Percentiles rank a stretch among this genome's conserved stretches.
phyloP scores from a whole-genome alignment of 176 grass and related monocot species.

The Tuctoria greenei region DNA sequence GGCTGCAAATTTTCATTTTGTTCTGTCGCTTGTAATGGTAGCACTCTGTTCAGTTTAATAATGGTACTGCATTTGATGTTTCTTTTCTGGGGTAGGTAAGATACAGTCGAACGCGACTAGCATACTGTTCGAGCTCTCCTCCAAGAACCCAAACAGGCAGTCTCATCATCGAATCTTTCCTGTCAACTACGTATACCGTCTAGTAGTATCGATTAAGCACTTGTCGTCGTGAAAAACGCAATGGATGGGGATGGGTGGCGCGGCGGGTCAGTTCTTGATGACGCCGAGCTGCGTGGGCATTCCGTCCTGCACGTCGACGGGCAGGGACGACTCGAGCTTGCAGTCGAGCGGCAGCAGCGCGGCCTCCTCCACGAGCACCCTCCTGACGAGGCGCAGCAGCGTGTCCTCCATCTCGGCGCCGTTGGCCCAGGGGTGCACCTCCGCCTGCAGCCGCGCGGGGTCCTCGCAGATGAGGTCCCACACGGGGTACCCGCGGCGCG shows the following conservation, averaged over 20 bases:
- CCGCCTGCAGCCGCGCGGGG: slow-evolving; percentile 49
- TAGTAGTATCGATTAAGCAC: too few relatives aligned
- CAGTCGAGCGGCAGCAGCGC: slow-evolving; percentile 41
- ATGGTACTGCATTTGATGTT: too few relatives aligned
- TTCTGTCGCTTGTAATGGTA: background rate
- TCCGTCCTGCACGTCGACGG: slow-evolving; percentile 44
- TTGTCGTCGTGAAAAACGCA: background rate
- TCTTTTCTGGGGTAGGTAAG: too few relatives aligned
- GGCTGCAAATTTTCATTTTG: background rate
- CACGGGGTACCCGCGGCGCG: slow-evolving; percentile 64
- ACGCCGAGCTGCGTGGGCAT: slow-evolving; percentile 57
- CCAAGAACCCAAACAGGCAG: too few relatives aligned
- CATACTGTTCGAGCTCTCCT: too few relatives aligned
- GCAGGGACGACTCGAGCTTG: slow-evolving; percentile 55
- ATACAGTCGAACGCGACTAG: too few relatives aligned
- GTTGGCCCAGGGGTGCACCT: slow-evolving; percentile 74
- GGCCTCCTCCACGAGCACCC: slow-evolving; percentile 30
- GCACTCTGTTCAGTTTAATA: too few relatives aligned
- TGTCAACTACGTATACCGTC: too few relatives aligned
- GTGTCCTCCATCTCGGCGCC: slow-evolving; percentile 56
- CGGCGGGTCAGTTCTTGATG: slow-evolving; percentile 59
- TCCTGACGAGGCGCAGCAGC: slow-evolving; percentile 54
- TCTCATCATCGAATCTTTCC: too few relatives aligned
- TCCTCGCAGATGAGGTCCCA: slow-evolving; percentile 71
- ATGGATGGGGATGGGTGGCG: too few relatives aligned